A percentile compares a stretch with the other conserved stretches of the same genome.
Evolutionary conservation across 2,329 filamentous ascomycete genomes (phyloP).

Genomic region (Biscogniauxia sp.): DNA sequence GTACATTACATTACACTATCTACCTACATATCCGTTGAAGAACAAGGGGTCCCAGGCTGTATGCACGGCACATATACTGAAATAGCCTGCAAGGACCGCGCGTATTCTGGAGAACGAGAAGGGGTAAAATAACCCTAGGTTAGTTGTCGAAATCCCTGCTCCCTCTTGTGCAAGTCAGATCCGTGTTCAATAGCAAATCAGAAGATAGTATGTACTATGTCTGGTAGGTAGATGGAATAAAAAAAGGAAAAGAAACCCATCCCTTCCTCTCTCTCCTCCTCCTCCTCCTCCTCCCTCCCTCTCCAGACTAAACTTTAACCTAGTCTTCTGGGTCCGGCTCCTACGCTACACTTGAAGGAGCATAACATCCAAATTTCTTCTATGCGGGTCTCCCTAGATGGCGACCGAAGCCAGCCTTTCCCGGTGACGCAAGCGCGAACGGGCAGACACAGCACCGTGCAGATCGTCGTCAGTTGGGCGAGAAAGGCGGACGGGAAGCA

Average conservation of each 20-base stretch:
- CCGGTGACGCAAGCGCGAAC: not conserved
- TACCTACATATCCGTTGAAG: not conserved
- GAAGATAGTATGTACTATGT: not conserved
- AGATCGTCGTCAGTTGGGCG: not conserved
- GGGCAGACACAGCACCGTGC: not conserved
- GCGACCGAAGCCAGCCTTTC: not conserved
- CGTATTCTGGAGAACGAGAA: not conserved
- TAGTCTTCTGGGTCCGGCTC: not conserved
- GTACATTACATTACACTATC: too few species aligned
- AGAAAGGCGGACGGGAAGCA: not conserved
- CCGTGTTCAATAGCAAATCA: not conserved
- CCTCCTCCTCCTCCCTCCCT: too few species aligned
- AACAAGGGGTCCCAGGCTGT: not conserved
- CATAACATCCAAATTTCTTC: not conserved
- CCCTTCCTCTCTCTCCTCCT: too few species aligned
- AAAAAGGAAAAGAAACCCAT: too few species aligned
- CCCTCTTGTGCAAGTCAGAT: not conserved
- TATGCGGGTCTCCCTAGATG: not conserved
- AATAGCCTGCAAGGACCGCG: not conserved
- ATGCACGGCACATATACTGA: not conserved
- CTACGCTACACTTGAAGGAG: not conserved
- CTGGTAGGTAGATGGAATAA: too few species aligned
- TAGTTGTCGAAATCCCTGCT: not conserved
- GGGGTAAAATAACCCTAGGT: too few species aligned
- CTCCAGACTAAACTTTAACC: not conserved